These are phyloP conservation scores for Ceratocystis lukuohia DNA, from an alignment of 2,329 filamentous ascomycete species.

Conservation along the genomic window DNA sequence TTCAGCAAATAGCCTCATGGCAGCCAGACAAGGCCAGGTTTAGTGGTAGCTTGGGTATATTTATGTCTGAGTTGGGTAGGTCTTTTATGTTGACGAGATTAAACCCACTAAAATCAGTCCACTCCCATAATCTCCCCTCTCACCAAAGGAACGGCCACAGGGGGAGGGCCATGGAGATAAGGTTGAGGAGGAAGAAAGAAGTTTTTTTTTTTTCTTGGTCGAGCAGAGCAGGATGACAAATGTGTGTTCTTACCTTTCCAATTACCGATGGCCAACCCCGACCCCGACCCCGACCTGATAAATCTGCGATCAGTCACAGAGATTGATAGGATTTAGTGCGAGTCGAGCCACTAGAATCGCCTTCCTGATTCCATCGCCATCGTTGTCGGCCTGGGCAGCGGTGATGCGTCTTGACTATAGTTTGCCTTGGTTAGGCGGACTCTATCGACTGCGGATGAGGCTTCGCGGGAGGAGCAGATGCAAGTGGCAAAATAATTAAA, in stretches of 20 bases:
- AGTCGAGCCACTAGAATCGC: no score
- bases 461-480: background rate
- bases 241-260: no score
- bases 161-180: background rate
- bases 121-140: background rate
- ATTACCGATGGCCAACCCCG: no score
- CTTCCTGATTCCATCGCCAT: no score
- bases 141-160: background rate
- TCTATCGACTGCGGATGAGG: background rate
- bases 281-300: no score
- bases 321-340: no score
- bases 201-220: background rate
- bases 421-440: background rate
- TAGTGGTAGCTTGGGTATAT: background rate
- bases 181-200: background rate
- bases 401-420: background rate
- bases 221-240: no score
- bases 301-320: no score
- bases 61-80: background rate
- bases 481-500: background rate
- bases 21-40: background rate
- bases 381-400: background rate
- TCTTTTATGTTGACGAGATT: background rate
- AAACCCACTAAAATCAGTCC: constrained; percentile 5
- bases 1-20: background rate